Base-by-base conservation (phyloP, 2,329 filamentous ascomycete species). In the Microsporum canis region DNA sequence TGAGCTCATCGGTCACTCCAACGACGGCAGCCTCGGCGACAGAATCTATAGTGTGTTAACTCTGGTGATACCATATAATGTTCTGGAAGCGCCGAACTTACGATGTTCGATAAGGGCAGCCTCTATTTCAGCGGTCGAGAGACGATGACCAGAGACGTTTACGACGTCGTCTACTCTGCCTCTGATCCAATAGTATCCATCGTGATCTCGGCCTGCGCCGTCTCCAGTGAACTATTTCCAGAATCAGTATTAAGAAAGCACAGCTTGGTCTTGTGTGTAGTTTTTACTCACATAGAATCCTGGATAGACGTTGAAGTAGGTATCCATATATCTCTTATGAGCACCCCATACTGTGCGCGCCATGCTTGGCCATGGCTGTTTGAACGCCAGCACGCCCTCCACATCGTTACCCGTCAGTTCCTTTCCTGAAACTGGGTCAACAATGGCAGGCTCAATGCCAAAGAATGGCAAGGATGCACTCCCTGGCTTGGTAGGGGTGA, bases 171-270 rank as follows among this genome's bases (percentile, higher is more conserved):
- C 94, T 59, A 99, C 94, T 75, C 94, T 91, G 66, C 94, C 94
- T 65, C 94, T 89, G 74, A 99, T 99, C 94, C 94, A 99, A 84
- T 97, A 99, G 81, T 96, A 99, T 61, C 94, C 94, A 70, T 99
- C 94, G 76, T 96, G 88, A 74, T 99, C 94, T 72, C 94, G 89
- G 63, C 89, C 94, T 61, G 94, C 94, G 72, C 94, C 94, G 72
- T 99, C 94, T 63, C 78, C 78, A 58, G 77, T 79, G 71, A 79
- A 79, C 77, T 79, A 65, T 60, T 61, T 7, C 31, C 7, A 6
- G n/a, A 31, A 29, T 66, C 58, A 65, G 61, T 60, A 41, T 57
- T 47, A 34, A n/a, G 43, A 5, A 36, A 10, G 31, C 41, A 45
- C 31, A 36, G 1, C 6, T 31, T 14, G 8, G 8, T 23, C 7